Conservation (phyloP, 805 yeast species). For the Saturnispora silvae region DNA sequence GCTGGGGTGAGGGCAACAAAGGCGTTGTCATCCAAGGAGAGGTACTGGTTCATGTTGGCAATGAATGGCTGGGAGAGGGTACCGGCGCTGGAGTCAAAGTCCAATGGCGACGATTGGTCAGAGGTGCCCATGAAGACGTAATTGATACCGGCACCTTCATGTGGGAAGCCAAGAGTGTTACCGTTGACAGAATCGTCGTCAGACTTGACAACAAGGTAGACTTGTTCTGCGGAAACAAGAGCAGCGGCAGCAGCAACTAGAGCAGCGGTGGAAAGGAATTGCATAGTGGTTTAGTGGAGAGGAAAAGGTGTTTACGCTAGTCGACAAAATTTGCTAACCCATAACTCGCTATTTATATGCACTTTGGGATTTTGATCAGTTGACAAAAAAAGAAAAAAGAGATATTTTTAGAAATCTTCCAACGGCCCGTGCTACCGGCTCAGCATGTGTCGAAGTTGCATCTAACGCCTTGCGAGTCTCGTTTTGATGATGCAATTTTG, state of each 20-base stretch:
- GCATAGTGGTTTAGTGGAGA: too few relatives aligned
- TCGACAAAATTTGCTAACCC: not conserved
- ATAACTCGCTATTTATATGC: not conserved
- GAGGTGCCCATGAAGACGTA: constrained; percentile 25
- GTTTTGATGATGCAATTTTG: too few relatives aligned
- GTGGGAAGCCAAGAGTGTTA: constrained; percentile 23
- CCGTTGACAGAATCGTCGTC: constrained; percentile 22
- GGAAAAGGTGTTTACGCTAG: not conserved
- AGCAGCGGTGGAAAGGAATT: constrained; percentile 6
- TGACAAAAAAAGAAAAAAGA: too few relatives aligned
- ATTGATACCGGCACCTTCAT: constrained; percentile 41
- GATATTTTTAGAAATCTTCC: too few relatives aligned
- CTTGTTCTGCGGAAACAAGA: constrained; percentile 10
- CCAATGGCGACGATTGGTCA: constrained; percentile 7
- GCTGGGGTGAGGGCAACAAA: constrained; percentile 12
- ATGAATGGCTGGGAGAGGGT: constrained; percentile 3
- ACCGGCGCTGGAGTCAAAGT: constrained; percentile 13
- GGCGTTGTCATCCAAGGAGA: constrained; percentile 2
- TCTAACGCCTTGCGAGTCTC: too few relatives aligned
- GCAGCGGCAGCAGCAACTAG: constrained; percentile 4
- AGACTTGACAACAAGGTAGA: constrained; percentile 21
- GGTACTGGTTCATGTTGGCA: not conserved
- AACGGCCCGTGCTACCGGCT: too few relatives aligned
- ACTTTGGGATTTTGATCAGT: too few relatives aligned
- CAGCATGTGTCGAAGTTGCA: too few relatives aligned